Conservation (phyloP, 1,284 basidiomycete genomes). For the Tylopilus sp. region DNA sequence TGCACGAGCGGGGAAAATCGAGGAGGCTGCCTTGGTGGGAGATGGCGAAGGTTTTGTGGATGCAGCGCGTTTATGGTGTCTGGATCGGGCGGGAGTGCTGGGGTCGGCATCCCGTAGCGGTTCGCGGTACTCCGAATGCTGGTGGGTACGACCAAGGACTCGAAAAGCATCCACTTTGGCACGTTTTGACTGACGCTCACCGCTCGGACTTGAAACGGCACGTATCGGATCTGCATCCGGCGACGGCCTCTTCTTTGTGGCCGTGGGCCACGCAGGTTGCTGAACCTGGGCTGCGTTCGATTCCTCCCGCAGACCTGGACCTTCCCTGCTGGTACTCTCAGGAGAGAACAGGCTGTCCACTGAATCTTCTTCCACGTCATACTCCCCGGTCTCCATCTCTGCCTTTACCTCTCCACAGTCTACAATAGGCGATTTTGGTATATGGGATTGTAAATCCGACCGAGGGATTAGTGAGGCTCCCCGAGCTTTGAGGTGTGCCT, state of each 20-base stretch:
- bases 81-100: constrained; percentile 6
- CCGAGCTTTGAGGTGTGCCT: constrained; percentile 32
- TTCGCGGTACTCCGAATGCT: constrained; percentile 26
- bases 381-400: constrained; percentile 2
- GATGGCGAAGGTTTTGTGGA: constrained; percentile 34
- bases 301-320: neutral
- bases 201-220: constrained; percentile 19
- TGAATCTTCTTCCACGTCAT: constrained; percentile 9
- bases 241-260: constrained; percentile 40
- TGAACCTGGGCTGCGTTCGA: constrained; percentile 1
- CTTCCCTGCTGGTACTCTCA: neutral
- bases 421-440: neutral
- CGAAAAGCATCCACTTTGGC: constrained; percentile 34
- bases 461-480: neutral
- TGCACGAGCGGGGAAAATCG: constrained; percentile 35
- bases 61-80: constrained; percentile 23
- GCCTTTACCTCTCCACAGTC: constrained; percentile 3
- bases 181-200: constrained; percentile 35
- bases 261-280: constrained; percentile 5
- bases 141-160: constrained; percentile 16
- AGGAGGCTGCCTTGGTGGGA: constrained; percentile 22
- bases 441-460: constrained; percentile 1
- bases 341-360: constrained; percentile 21
- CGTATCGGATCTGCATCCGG: constrained; percentile 32
- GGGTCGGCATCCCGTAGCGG: constrained; percentile 30